phyloP scores from a whole-genome alignment of 78 protist genomes.

The Ministeria vibrans region DNA sequence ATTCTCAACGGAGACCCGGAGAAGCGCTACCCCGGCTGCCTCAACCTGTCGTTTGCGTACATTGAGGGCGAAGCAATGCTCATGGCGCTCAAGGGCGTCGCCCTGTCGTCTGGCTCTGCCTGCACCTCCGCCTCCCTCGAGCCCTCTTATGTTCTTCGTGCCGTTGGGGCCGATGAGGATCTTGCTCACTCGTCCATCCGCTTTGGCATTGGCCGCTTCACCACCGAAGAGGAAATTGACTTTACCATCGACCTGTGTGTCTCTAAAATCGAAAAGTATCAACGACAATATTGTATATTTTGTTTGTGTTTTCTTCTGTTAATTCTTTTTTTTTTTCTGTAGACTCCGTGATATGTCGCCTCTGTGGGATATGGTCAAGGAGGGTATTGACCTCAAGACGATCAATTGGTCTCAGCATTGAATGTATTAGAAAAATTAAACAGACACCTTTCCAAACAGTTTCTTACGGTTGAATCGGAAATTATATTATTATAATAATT shows the following conservation, averaged over 20 bases:
- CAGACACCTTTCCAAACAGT: too few species aligned
- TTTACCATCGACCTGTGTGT: constrained; percentile 31
- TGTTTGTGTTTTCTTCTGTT: too few species aligned
- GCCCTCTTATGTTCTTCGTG: constrained; percentile 93
- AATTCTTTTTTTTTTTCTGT: too few species aligned
- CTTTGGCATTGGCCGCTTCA: constrained; percentile 86
- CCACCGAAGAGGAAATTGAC: constrained; percentile 82
- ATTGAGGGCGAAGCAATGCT: constrained; percentile 96
- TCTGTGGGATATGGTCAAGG: constrained; percentile 93
- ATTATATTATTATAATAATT: too few species aligned
- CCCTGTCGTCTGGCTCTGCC: constrained; percentile 87
- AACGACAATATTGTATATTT: too few species aligned
- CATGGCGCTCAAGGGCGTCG: constrained; percentile 85
- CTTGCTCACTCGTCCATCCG: constrained; percentile 94
- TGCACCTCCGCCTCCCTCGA: constrained; percentile 95
- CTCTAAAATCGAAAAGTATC: constrained; percentile 67
- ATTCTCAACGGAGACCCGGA: constrained; percentile 43
- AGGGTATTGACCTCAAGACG: constrained; percentile 84
- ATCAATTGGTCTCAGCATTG: constrained; percentile 74
- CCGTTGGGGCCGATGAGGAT: constrained; percentile 54
- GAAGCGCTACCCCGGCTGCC: constrained; percentile 72
- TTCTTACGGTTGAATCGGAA: too few species aligned
- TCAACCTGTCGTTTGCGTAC: constrained; percentile 92
- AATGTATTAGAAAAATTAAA: too few species aligned
- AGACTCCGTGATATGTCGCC: constrained; percentile 91